Evolutionary conservation across 139 green algal genomes (phyloP).

Genomic region (Haematococcus lacustris): DNA sequence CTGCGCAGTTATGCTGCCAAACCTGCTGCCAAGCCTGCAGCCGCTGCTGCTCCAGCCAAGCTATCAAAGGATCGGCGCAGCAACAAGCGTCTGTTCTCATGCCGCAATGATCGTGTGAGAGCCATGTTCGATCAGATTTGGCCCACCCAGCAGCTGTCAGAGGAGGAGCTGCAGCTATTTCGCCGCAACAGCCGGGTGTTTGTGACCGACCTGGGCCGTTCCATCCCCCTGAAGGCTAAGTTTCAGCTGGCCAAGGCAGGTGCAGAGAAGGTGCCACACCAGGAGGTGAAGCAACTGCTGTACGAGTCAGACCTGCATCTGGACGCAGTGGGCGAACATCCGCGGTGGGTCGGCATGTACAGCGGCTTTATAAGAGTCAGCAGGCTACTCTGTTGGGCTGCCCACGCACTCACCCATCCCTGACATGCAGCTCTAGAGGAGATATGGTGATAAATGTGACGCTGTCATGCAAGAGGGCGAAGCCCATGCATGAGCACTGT

Average conservation of each 20-base stretch:
- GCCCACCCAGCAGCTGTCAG: conserved; percentile 28
- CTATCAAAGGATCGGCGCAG: conserved; percentile 12
- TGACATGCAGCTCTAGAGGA: too few relatives aligned
- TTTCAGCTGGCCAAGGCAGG: conserved; percentile 14
- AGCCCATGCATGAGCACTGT: too few relatives aligned
- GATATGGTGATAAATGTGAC: too few relatives aligned
- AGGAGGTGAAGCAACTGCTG: conserved; percentile 19
- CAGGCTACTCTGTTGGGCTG: too few relatives aligned
- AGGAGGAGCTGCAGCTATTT: conserved; percentile 17
- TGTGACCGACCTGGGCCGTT: conserved; percentile 21
- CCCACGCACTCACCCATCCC: too few relatives aligned
- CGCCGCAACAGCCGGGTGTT: conserved; percentile 26
- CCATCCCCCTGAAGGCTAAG: conserved; percentile 23
- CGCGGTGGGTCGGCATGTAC: conserved; percentile 13
- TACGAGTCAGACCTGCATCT: conserved; percentile 34
- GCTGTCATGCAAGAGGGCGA: too few relatives aligned
- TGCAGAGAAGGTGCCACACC: conserved; percentile 15
- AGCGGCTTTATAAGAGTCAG: too few relatives aligned
- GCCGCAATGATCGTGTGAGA: conserved; percentile 25
- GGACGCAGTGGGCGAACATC: conserved; percentile 33
- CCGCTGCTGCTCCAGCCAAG: too few relatives aligned
- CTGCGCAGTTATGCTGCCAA: too few relatives aligned
- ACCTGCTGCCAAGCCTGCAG: too few relatives aligned
- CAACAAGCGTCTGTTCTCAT: conserved; percentile 19
- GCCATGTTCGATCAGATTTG: conserved; percentile 36